Evolutionary conservation across 2,329 filamentous ascomycete genomes (phyloP).

Genomic region (Colletotrichum sp.): DNA sequence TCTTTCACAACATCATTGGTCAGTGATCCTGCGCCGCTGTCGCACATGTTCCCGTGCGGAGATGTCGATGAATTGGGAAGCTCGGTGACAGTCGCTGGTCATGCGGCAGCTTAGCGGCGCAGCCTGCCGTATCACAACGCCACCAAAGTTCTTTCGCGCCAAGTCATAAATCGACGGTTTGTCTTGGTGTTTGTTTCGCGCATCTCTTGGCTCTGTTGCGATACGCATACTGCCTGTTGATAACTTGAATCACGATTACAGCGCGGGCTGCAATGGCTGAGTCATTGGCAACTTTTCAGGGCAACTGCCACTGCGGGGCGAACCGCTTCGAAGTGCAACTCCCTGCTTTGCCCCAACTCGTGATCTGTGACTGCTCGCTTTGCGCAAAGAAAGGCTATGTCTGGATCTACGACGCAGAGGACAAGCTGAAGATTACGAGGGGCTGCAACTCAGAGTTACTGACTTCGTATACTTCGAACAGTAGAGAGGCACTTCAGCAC

Average conservation of each 20-base stretch:
- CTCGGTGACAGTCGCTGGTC: not conserved
- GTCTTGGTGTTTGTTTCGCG: not conserved
- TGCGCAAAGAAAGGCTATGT: constrained; percentile 32
- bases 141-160: not conserved
- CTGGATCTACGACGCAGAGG: constrained; percentile 23
- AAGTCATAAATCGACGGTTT: not conserved
- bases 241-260: not conserved
- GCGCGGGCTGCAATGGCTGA: not conserved
- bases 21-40: not conserved
- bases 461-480: constrained; percentile 1
- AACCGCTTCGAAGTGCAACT: constrained; percentile 28
- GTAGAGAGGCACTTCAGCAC: constrained; percentile 3
- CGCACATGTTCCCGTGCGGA: not conserved
- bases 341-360: not conserved
- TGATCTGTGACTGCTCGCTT: constrained; percentile 27
- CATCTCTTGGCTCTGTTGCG: not conserved
- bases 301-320: constrained; percentile 34
- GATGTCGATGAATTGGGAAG: not conserved
- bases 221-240: not conserved
- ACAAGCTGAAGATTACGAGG: constrained; percentile 15
- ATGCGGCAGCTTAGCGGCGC: not conserved
- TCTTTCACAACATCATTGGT: not conserved
- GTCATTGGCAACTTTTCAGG: constrained; percentile 2
- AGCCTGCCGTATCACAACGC: not conserved
- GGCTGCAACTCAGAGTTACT: constrained; percentile 4